Conservation (phyloP, 2,329 filamentous ascomycete species). For the Arachnomyces sp. region DNA sequence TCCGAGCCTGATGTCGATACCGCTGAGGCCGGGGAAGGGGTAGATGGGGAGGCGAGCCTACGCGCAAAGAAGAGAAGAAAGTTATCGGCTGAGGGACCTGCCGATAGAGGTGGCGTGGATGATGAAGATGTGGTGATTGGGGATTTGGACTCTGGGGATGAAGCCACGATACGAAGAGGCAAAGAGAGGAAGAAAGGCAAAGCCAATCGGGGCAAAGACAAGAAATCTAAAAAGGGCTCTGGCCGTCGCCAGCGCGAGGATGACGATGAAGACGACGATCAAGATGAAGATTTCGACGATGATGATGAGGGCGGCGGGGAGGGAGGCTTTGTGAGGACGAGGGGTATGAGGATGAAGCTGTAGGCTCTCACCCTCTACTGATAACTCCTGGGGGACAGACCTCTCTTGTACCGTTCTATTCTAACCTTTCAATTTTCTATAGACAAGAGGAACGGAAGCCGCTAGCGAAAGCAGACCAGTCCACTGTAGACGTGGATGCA, state of each 20-base stretch:
- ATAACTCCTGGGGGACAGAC: background rate
- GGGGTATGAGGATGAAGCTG: slow-evolving; percentile 44
- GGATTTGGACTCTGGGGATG: slow-evolving; percentile 48
- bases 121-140: slow-evolving; percentile 17
- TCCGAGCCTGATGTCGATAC: slow-evolving; percentile 7
- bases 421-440: slow-evolving; percentile 5
- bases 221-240: slow-evolving; percentile 24
- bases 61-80: slow-evolving; percentile 32
- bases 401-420: slow-evolving; percentile 6
- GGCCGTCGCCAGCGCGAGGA: slow-evolving; percentile 4
- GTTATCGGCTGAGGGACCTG: slow-evolving; percentile 22
- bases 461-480: slow-evolving; percentile 39
- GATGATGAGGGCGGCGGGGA: slow-evolving; percentile 39
- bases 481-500: slow-evolving; percentile 48
- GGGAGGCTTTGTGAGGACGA: slow-evolving; percentile 46
- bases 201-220: slow-evolving; percentile 25
- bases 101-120: slow-evolving; percentile 16
- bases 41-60: slow-evolving; percentile 19
- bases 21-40: slow-evolving; percentile 25
- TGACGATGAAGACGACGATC: slow-evolving; percentile 29
- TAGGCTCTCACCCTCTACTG: slow-evolving; percentile 18
- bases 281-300: slow-evolving; percentile 20
- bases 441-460: slow-evolving; percentile 42
- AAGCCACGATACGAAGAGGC: slow-evolving; percentile 45
- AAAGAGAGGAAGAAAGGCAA: slow-evolving; percentile 27